Evolutionary conservation across 192 early-diverging fungal genomes (phyloP), one percentile per base, ranked within the genome.

Genomic region (Funneliformis mosseae): DNA sequence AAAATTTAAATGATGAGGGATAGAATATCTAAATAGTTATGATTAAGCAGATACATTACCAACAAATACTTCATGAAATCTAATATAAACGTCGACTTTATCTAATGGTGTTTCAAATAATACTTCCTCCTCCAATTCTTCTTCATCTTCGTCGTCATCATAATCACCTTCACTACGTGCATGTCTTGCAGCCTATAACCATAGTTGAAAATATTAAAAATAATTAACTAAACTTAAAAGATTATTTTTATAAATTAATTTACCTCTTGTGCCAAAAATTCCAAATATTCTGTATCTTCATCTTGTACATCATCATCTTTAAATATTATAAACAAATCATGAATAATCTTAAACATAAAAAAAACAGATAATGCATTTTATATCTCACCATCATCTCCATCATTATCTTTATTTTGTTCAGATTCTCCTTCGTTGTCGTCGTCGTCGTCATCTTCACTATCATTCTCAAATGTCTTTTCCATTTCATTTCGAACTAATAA

Each of bases 21-120:
- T 28, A 61, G 7, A 16, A 77, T n/a, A 42, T 42, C n/a, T 28
- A 27, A 62, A 12, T 8, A n/a, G 43, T 71, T 9, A 23, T 21
- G 7, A 59, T 71, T 71, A 61, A 8, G 83, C 81, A 67, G 93
- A 91, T 73, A 39, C 8, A 16, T 45, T 80, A 71, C 80, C 80
- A 43, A 86, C 81, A 68, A 95, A 91, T 72, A 88, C 87, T 79
- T 92, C 90, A 64, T 91, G 89, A 84, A 96, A 92, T 72, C 87
- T 85, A 43, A 92, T 81, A 83, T 95, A 94, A 7, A 92, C 89
- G 82, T 96, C 89, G 64, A 96, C 81, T 64, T 90, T 86, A 82
- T 96, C 94, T 74, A 96, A 83, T 25, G 94, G 94, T 45, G 93
- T 92, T 81, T 95, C 93, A 50, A 94, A 92, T 33, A 91, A 85